A percentile compares a stretch with the other conserved stretches of the same genome.
These are phyloP conservation scores for Vigna radiata DNA, from an alignment of 306 rosid species.

Conservation along the genomic window DNA sequence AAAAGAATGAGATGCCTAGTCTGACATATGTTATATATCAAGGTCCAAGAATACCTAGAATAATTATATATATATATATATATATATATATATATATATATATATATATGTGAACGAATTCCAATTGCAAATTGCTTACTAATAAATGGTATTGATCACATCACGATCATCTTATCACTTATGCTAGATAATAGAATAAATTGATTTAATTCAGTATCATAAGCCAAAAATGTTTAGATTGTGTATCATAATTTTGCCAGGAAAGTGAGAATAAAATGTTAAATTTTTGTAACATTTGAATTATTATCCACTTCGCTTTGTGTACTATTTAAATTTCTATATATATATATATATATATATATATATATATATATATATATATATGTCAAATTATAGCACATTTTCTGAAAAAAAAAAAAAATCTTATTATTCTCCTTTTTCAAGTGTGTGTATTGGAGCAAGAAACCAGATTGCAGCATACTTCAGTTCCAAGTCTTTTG, in stretches of 20 bases:
- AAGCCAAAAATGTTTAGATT: conserved; percentile 33
- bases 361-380: too few species aligned
- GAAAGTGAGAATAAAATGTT: not conserved
- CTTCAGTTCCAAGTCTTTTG: conserved; percentile 89
- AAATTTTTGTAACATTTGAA: not conserved
- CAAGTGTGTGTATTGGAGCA: not conserved
- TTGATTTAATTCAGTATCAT: not conserved
- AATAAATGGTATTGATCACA: conserved; percentile 18
- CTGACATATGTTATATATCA: not conserved
- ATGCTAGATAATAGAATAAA: conserved; percentile 16
- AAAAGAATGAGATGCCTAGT: conserved; percentile 18
- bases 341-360: too few species aligned
- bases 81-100: too few species aligned
- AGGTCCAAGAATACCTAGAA: not conserved
- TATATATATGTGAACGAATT: too few species aligned
- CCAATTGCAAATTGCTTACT: conserved; percentile 8
- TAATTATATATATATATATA: not conserved
- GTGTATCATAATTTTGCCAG: not conserved
- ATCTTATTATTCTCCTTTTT: not conserved
- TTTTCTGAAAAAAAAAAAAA: not conserved
- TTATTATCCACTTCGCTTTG: not conserved
- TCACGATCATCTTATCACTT: conserved; percentile 36
- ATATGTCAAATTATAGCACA: not conserved
- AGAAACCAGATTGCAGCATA: conserved; percentile 45
- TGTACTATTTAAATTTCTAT: not conserved